These are phyloP conservation scores for Garcia nutans DNA, from an alignment of 345 rosid species.

Conservation along the genomic window DNA sequence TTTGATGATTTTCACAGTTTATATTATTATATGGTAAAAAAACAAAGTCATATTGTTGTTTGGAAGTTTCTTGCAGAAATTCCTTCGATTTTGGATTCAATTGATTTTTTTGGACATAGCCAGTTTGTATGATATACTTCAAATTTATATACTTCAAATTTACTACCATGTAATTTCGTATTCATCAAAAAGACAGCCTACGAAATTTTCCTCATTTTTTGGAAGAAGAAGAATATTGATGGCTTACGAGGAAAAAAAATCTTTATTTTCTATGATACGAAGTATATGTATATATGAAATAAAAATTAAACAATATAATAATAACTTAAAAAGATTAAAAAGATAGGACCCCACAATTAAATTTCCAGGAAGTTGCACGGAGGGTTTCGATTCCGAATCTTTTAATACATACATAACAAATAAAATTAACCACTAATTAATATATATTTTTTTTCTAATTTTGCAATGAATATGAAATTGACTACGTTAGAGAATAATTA, in stretches of 20 bases:
- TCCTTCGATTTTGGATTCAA: neutral
- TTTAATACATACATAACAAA: neutral
- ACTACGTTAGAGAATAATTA: too few species aligned
- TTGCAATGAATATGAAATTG: neutral
- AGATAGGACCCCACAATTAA: constrained; percentile 20
- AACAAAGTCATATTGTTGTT: neutral
- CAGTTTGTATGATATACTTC: too few species aligned
- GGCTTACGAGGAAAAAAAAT: too few species aligned
- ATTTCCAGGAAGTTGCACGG: constrained; percentile 32
- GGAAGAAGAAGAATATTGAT: neutral
- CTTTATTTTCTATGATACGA: too few species aligned
- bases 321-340: neutral
- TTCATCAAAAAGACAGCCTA: too few species aligned
- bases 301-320: neutral
- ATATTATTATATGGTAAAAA: neutral
- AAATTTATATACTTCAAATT: too few species aligned
- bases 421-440: neutral
- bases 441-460: too few species aligned
- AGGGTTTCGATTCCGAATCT: constrained; percentile 10
- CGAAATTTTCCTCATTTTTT: neutral
- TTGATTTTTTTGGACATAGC: neutral
- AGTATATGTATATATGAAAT: neutral
- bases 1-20: neutral
- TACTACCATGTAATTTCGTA: too few species aligned
- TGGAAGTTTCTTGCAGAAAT: neutral